These are phyloP conservation scores for Phalaenopsis equestris DNA, from an alignment of 106 monocot species.

Conservation along the genomic window DNA sequence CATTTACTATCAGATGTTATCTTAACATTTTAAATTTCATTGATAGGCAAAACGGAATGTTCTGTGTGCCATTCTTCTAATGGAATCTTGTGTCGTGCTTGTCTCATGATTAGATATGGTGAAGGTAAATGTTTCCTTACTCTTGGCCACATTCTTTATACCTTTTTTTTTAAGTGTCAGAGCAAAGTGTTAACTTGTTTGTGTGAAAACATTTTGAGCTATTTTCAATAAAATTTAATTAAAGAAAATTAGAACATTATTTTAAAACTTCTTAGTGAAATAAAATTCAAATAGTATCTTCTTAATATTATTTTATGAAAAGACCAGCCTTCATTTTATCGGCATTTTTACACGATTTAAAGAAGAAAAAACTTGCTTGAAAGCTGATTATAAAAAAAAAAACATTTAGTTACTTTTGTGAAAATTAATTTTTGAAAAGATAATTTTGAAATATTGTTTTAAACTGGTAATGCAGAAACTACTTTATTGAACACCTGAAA, in stretches of 20 bases:
- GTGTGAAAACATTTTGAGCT: no score
- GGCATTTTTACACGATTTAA: neutral
- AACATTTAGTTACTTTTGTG: neutral
- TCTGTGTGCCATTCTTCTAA: constrained; percentile 52
- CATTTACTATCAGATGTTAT: neutral
- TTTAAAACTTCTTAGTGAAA: no score
- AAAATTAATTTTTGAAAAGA: neutral
- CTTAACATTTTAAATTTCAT: neutral
- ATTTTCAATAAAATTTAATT: no score
- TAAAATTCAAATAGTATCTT: no score
- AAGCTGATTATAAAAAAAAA: neutral
- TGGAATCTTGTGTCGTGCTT: constrained; percentile 63
- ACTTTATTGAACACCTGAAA: neutral
- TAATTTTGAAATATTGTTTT: neutral
- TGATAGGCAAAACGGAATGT: constrained; percentile 65
- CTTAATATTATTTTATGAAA: no score
- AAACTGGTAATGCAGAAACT: neutral
- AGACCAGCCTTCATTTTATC: neutral
- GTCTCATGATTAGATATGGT: constrained; percentile 62
- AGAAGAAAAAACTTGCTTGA: neutral
- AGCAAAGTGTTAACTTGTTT: no score
- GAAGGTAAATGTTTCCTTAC: constrained; percentile 38
- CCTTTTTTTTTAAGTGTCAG: no score
- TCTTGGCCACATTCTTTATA: neutral
- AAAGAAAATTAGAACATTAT: no score